These are phyloP conservation scores for Yarrowia sp. DNA, from an alignment of 805 yeast species.

Conservation along the genomic window DNA sequence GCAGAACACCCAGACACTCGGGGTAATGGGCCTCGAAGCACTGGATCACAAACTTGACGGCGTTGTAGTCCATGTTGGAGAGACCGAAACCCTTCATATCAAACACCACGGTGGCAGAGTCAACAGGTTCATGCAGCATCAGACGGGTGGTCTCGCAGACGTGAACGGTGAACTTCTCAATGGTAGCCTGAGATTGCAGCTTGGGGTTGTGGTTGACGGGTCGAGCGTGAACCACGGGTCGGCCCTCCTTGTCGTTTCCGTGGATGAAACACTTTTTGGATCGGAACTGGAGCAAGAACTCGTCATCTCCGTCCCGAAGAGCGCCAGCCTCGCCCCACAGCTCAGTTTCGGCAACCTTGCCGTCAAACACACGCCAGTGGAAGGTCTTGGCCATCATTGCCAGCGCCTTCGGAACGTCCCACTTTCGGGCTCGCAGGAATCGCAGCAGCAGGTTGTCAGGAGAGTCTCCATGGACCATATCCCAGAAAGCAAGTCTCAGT, in stretches of 20 bases:
- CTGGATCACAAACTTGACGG: slow-evolving; percentile 89
- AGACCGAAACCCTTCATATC: slow-evolving; percentile 89
- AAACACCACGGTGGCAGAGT: slow-evolving; percentile 82
- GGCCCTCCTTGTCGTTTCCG: slow-evolving; percentile 73
- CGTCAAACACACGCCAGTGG: slow-evolving; percentile 73
- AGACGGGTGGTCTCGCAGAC: slow-evolving; percentile 84
- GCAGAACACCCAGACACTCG: slow-evolving; percentile 73
- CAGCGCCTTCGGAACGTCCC: slow-evolving; percentile 72
- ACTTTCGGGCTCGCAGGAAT: slow-evolving; percentile 86
- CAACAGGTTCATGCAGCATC: slow-evolving; percentile 74
- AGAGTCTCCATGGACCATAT: slow-evolving; percentile 72
- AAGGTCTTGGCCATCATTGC: slow-evolving; percentile 74
- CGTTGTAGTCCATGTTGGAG: slow-evolving; percentile 90
- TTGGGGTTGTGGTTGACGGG: slow-evolving; percentile 76
- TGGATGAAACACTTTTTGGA: slow-evolving; percentile 77
- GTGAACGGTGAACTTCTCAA: slow-evolving; percentile 75
- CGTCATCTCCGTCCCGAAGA: slow-evolving; percentile 56
- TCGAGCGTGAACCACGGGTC: slow-evolving; percentile 83
- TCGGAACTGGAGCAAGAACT: slow-evolving; percentile 59
- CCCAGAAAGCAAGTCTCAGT: slow-evolving; percentile 62
- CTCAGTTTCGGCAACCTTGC: slow-evolving; percentile 66
- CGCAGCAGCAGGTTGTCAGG: slow-evolving; percentile 81
- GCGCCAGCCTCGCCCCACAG: slow-evolving; percentile 74
- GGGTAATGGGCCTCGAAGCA: slow-evolving; percentile 88
- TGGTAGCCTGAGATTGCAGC: slow-evolving; percentile 71